Base-by-base conservation (phyloP, 1,284 basidiomycete genomes). In the Mycosarcoma maydis region DNA sequence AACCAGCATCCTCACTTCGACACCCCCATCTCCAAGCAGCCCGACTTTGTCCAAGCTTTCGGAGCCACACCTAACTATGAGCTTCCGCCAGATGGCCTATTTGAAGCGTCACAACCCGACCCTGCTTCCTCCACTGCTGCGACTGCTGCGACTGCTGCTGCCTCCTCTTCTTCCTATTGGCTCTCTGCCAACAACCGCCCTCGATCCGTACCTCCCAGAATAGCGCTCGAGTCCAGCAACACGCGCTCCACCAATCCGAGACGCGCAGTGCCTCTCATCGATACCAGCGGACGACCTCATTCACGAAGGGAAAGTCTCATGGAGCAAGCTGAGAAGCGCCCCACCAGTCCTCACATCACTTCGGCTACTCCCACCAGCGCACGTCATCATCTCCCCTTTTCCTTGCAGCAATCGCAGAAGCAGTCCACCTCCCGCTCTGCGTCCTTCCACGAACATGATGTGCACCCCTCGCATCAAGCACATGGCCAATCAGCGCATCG, bases 341-440 rank as follows among this genome's bases (percentile, higher is more conserved):
- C 73, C 9, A 70, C 66, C 8, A 75, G 73, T 32, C 73, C 73
- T 7, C 73, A 75, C 45, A 71, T 73, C 47, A 72, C 67, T 23
- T 55, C 69, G 2, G 68, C 72, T 4, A 72, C 68, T 2, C 68
- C 67, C 7, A 73, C 72, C 6, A 64, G 55, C 40, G 68, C 68
- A 3, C 62, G 62, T 19, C 62, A 64, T 39, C 48, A 57, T 24
- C 42, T 53, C 26, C 27, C 52, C 26, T 54, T 66, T 29, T 46
- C 46, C 6, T 24, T 53, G 16, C 46, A 51, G 17, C 45, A 6
- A 19, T 19, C 6, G 36, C 36, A 19, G 6, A 37, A 56, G 11
- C 27, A 32, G 29, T 45, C 54, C 29, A 36, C 17, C 10, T 64
- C 58, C 7, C 49, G 46, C 33, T 55, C 59, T 36, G 37, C 52